Evolutionary conservation across 164 flowering plant genomes (phyloP).

Genomic region (Stephania cephalantha): DNA sequence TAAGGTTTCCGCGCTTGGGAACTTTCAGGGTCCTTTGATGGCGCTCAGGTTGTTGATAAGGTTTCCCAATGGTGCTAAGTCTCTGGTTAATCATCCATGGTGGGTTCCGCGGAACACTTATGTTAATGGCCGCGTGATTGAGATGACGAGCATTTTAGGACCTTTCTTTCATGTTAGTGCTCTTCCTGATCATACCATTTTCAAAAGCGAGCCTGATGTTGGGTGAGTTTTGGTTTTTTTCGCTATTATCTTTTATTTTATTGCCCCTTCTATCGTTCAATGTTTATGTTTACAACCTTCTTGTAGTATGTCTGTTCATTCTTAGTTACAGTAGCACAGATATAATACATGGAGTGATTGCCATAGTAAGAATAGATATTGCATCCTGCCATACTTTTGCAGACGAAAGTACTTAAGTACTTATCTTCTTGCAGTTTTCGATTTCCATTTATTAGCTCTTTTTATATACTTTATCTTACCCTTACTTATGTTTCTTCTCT

Average conservation of each 20-base stretch:
- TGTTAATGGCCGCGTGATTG: conserved; percentile 83
- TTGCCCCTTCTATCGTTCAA: not conserved
- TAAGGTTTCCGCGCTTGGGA: conserved; percentile 80
- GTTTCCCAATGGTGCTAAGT: conserved; percentile 60
- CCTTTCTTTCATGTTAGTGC: conserved; percentile 97
- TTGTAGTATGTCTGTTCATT: not conserved
- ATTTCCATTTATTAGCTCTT: no score
- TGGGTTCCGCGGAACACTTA: conserved; percentile 74
- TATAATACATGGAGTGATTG: no score
- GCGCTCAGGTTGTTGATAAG: conserved; percentile 60
- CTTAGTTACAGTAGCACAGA: not conserved
- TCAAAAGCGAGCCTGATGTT: conserved; percentile 87
- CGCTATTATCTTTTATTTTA: not conserved
- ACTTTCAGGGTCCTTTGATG: conserved; percentile 83
- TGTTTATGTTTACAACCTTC: not conserved
- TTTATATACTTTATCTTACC: no score
- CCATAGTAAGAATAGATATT: not conserved
- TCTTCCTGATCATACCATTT: conserved; percentile 73
- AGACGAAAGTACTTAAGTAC: not conserved
- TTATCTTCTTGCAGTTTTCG: no score
- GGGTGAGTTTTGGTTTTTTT: conserved; percentile 53
- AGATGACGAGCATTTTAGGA: conserved; percentile 92
- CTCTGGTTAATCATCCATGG: conserved; percentile 75
- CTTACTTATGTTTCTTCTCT: no score
- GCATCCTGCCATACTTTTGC: not conserved